Evolutionary conservation across 257 asterid genomes (phyloP).

Genomic region (Ballota nigra): DNA sequence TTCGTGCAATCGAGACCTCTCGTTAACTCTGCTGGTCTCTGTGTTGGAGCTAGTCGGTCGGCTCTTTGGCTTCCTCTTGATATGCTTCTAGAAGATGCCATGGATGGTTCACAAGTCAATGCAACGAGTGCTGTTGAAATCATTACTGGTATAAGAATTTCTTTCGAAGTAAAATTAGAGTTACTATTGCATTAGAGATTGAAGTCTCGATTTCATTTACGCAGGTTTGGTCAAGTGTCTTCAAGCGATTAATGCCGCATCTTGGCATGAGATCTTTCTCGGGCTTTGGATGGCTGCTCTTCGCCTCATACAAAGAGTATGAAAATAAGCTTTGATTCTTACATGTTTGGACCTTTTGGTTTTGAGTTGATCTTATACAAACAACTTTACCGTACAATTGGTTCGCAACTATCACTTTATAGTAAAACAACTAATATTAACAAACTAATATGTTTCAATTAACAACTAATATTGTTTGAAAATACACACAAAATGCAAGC

Average conservation of each 20-base stretch:
- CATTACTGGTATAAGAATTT: constrained; percentile 61
- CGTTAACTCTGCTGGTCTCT: constrained; percentile 57
- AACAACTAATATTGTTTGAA: no score
- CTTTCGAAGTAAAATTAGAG: background rate
- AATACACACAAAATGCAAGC: no score
- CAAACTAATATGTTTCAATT: no score
- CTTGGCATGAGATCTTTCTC: constrained; percentile 87
- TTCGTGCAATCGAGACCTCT: constrained; percentile 55
- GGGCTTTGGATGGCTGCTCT: constrained; percentile 99
- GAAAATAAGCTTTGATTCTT: constrained; percentile 26
- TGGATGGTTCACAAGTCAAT: constrained; percentile 87
- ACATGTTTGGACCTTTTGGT: no score
- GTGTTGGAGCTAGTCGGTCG: constrained; percentile 69
- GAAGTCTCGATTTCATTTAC: constrained; percentile 19
- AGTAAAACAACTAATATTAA: background rate
- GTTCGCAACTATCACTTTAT: no score
- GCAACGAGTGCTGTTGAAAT: constrained; percentile 89
- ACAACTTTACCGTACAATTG: no score
- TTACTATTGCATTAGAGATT: constrained; percentile 13
- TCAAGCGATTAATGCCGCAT: constrained; percentile 73
- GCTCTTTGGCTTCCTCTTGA: constrained; percentile 96
- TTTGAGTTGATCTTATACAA: no score
- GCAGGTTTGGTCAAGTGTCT: constrained; percentile 90
- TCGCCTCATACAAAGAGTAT: constrained; percentile 92
- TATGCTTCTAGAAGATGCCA: constrained; percentile 87